These are phyloP conservation scores for Claviceps citrina DNA, from an alignment of 2,329 filamentous ascomycete genomes.

Conservation along the genomic window DNA sequence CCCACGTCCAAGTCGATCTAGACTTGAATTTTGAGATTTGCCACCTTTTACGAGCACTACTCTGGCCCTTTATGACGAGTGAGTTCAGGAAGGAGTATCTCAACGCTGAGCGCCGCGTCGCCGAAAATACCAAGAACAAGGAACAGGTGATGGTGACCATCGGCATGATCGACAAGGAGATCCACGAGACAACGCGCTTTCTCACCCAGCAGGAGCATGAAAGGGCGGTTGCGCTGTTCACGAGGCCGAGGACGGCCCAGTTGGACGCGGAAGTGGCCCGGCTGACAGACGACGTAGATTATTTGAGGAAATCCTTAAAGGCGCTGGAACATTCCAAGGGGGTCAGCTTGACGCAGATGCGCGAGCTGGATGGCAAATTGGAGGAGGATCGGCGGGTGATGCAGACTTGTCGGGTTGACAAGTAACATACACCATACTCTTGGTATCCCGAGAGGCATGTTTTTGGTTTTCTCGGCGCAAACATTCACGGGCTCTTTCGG, in stretches of 20 bases:
- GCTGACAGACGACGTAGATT: constrained; percentile 2
- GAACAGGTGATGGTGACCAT: constrained; percentile 3
- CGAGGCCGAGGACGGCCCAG: constrained; percentile 2
- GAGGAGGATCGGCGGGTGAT: not conserved
- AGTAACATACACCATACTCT: not conserved
- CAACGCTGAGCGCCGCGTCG: not conserved
- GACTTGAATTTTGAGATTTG: not conserved
- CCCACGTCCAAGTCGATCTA: not conserved
- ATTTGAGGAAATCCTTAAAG: not conserved
- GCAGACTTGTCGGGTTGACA: not conserved
- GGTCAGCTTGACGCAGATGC: not conserved
- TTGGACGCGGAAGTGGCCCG: constrained; percentile 1
- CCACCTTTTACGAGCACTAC: too few relatives aligned
- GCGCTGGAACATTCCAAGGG: constrained; percentile 1
- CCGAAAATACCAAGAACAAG: not conserved
- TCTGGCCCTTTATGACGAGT: too few relatives aligned
- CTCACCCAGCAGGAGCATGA: constrained; percentile 2
- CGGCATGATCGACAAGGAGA: constrained; percentile 3
- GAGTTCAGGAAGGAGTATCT: not conserved
- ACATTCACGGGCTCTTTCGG: too few relatives aligned
- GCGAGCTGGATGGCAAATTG: constrained; percentile 1
- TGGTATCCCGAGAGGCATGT: too few relatives aligned
- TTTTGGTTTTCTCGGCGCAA: too few relatives aligned
- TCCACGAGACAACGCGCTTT: constrained; percentile 2
- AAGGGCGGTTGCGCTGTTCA: constrained; percentile 1